Conservation (phyloP, 306 rosid species). For the Dryas alaskensis region DNA sequence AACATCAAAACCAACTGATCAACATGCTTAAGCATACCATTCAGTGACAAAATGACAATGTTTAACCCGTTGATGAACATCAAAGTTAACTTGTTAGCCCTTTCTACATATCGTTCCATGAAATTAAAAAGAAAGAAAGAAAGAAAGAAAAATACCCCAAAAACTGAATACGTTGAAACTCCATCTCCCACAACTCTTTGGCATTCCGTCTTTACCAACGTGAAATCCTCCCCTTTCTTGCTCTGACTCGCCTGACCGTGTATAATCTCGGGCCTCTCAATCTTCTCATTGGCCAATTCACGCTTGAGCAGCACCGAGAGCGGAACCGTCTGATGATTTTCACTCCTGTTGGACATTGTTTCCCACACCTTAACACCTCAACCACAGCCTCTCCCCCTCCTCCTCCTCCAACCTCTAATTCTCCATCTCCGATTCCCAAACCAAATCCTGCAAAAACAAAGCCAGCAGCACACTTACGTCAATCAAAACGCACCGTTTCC, state of each 20-base stretch:
- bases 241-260: conserved; percentile 89
- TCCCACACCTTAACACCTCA: conserved; percentile 18
- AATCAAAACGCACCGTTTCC: conserved; percentile 14
- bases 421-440: conserved; percentile 29
- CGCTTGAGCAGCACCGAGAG: conserved; percentile 91
- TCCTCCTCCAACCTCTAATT: conserved; percentile 31
- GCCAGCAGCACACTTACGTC: not conserved
- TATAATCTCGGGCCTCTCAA: conserved; percentile 81
- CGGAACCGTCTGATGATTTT: conserved; percentile 73
- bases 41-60: not conserved
- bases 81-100: not conserved
- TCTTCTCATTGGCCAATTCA: conserved; percentile 80
- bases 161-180: conserved; percentile 84
- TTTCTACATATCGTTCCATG: not conserved
- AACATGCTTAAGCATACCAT: not conserved
- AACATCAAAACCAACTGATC: not conserved
- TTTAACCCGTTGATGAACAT: not conserved
- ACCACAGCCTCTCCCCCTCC: conserved; percentile 14
- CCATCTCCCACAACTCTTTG: conserved; percentile 95
- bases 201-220: conserved; percentile 73
- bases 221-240: conserved; percentile 95
- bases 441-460: conserved; percentile 35
- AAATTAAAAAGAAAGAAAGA: not conserved
- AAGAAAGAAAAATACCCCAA: conserved; percentile 55
- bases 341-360: conserved; percentile 73